phyloP scores from a whole-genome alignment of 495 filamentous ascomycete genomes.

The Tuber brumale region DNA sequence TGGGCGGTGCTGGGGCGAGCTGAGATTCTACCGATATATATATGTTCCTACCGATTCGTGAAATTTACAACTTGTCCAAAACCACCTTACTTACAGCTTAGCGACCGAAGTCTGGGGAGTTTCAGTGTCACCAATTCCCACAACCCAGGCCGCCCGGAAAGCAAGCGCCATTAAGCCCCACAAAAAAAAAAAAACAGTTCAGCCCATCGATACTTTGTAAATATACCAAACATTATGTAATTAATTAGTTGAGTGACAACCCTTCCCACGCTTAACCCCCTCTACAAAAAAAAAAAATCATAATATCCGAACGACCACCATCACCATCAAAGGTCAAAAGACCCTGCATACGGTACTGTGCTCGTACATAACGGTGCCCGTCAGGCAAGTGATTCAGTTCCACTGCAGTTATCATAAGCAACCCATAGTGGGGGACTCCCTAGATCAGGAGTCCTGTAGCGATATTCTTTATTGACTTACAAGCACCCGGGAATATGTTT shows the following conservation, averaged over 20 bases:
- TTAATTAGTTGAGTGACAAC: background rate
- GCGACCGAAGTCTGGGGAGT: background rate
- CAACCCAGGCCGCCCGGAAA: background rate
- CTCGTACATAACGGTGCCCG: background rate
- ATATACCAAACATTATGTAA: background rate
- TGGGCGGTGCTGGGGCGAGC: background rate
- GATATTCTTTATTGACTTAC: too few species aligned
- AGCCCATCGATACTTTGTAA: background rate
- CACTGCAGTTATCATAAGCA: background rate
- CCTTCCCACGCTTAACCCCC: background rate
- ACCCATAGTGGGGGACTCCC: background rate
- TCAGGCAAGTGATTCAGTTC: background rate
- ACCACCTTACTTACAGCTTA: background rate
- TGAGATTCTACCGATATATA: constrained; percentile 3
- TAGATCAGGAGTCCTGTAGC: too few species aligned
- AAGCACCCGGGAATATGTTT: too few species aligned
- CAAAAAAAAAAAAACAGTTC: background rate
- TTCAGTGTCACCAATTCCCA: background rate
- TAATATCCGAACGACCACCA: background rate
- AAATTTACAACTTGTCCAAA: background rate
- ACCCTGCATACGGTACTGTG: background rate
- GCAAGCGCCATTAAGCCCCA: background rate
- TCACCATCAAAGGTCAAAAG: background rate
- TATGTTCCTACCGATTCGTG: background rate
- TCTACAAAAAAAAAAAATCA: background rate